A percentile compares a stretch with the other conserved stretches of the same genome.
These are phyloP conservation scores for Graphium sp. DNA, from an alignment of 2,329 filamentous ascomycete species.

Conservation along the genomic window DNA sequence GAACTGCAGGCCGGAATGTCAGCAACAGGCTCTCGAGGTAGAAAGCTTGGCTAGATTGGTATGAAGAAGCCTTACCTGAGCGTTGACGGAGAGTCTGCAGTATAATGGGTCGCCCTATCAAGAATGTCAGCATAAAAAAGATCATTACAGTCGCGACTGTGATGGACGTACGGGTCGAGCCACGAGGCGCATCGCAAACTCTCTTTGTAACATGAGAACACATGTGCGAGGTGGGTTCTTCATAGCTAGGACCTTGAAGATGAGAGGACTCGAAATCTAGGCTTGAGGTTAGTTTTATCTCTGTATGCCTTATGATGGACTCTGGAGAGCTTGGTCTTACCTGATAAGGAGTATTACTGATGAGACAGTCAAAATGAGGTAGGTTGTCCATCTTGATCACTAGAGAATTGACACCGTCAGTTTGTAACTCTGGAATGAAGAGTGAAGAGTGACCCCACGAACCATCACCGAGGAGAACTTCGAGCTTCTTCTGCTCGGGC, in stretches of 20 bases:
- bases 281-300: constrained; percentile 8
- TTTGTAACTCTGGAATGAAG: too few species aligned
- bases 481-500: constrained; percentile 66
- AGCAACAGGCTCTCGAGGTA: too few species aligned
- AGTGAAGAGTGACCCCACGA: too few species aligned
- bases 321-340: constrained; percentile 16
- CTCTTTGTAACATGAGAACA: constrained; percentile 92
- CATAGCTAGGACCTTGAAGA: constrained; percentile 76
- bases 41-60: too few species aligned
- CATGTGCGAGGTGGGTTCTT: constrained; percentile 67
- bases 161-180: too few species aligned
- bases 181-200: constrained; percentile 82
- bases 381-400: constrained; percentile 71
- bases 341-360: constrained; percentile 50
- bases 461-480: constrained; percentile 82
- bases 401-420: too few species aligned
- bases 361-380: constrained; percentile 65
- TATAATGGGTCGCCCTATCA: constrained; percentile 86
- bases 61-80: too few species aligned
- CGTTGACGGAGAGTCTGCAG: constrained; percentile 79
- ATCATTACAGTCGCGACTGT: too few species aligned
- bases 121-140: too few species aligned
- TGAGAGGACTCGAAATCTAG: constrained; percentile 76
- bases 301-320: too few species aligned
- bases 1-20: too few species aligned